Evolutionary conservation across 176 grass and related monocot genomes (phyloP).

Genomic region (Triticum urartu): DNA sequence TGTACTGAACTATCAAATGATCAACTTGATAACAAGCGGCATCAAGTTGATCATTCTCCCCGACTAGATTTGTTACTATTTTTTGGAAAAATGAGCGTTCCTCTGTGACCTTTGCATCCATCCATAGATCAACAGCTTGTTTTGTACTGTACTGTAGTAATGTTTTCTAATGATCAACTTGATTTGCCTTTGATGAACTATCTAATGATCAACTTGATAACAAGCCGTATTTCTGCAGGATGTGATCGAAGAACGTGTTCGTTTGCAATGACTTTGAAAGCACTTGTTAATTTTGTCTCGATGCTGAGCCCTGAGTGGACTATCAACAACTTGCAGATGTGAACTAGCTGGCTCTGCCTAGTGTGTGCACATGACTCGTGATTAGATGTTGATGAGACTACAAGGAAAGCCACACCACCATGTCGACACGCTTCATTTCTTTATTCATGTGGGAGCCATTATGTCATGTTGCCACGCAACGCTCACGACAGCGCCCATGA

Average conservation of each 20-base stretch:
- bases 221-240: background rate
- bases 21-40: too few relatives aligned
- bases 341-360: background rate
- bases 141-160: too few relatives aligned
- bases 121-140: too few relatives aligned
- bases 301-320: background rate
- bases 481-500: background rate
- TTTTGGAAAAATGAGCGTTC: background rate
- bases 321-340: conserved; percentile 4
- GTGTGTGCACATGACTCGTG: background rate
- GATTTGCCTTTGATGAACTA: too few relatives aligned
- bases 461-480: background rate
- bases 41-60: too few relatives aligned
- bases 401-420: background rate
- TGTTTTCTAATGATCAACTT: too few relatives aligned
- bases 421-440: background rate
- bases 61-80: background rate
- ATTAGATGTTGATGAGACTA: background rate
- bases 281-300: background rate
- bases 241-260: background rate
- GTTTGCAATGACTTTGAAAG: background rate
- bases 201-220: too few relatives aligned
- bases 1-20: too few relatives aligned
- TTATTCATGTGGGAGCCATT: background rate
- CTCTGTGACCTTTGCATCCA: too few relatives aligned